Evolutionary conservation across 148 eudicot genomes (phyloP), one percentile per base, ranked within the genome.

Genomic region (Hydrangea macrophylla): DNA sequence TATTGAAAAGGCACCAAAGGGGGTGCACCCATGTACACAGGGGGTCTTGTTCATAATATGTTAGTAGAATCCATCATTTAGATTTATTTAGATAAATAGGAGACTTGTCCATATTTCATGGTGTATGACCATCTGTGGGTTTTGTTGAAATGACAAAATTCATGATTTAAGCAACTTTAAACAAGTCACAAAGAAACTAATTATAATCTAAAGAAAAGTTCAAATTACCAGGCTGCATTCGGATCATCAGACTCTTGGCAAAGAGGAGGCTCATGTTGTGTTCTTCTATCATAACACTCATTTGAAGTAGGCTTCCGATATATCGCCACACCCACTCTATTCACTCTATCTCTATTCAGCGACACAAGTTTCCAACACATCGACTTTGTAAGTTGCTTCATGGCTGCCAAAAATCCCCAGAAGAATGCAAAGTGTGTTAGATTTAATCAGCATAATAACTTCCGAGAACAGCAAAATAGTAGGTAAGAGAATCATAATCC

Each of bases 291-390:
- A 30, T n/a, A n/a, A n/a, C n/a, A n/a, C n/a, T n/a, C n/a, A n/a
- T n/a, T n/a, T n/a, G n/a, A n/a, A n/a, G n/a, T n/a, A n/a, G n/a
- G n/a, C n/a, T n/a, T n/a, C n/a, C n/a, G n/a, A n/a, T n/a, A n/a
- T n/a, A n/a, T n/a, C 76, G 84, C 84, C 66, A 70, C 62, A 23
- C 78, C 84, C 25, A 76, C 80, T 53, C 45, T 63, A 67, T 80
- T 80, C 64, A 76, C 33, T 30, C 39, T 66, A 62, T 80, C 84
- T 59, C 57, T 70, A 25, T 48, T 60, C 61, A 64, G 56, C 32
- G 48, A 36, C 63, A 79, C 72, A 39, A 76, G 73, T 10, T 79
- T 74, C 86, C 86, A 82, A 74, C 86, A 82, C 83, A 82, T 73
- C 13, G 83, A 55, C 50, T 79, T 73, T 25, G 83, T 79, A 42